Base-by-base conservation (phyloP, 208 protist genomes). In the Leishmania guyanensis region DNA sequence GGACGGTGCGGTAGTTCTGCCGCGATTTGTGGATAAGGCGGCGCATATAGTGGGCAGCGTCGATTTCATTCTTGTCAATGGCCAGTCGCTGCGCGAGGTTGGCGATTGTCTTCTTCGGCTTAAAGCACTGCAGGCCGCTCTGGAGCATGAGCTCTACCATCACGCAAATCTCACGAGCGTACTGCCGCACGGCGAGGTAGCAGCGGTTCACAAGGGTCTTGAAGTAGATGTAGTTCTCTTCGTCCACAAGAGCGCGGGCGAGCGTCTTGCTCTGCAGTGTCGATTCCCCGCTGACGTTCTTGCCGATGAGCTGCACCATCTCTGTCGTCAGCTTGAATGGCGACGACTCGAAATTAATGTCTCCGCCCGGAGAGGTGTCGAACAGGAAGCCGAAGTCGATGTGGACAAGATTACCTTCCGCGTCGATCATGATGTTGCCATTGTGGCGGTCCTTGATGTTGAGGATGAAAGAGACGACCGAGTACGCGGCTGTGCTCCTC, bases 351-450 rank as follows among this genome's bases (percentile, higher is more conserved):
- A 98, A 97, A 85, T 97, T 97, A 10, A 99, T 96, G 82, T 98
- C 97, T 17, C 98, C 98, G 80, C 97, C 89, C n/a, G 98, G 98
- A 5, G 96, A 98, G 83, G 92, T 96, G 75, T 96, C 95, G 66
- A 99, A 97, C 50, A 99, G 93, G 86, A 99, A 99, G 58, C 98
- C 98, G 88, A 99, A 99, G 91, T 99, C 98, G 87, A 99, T 99
- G 89, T 99, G 98, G 51, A 99, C 88, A n/a, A 99, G 81, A 78
- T 96, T 90, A 62, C 98, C 98, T 12, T 97, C 83, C 66, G 80
- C 68, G 86, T 98, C 90, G 36, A 99, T 86, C 86, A 99, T 92
- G 83, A 99, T 98, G 90, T 99, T 99, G 54, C 97, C 97, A 82
- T 99, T 99, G 82, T 99, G 97, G 36, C 97, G 89, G 82, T 99